Conservation (phyloP, 2,329 filamentous ascomycete species). For the Aureobasidium sp. region DNA sequence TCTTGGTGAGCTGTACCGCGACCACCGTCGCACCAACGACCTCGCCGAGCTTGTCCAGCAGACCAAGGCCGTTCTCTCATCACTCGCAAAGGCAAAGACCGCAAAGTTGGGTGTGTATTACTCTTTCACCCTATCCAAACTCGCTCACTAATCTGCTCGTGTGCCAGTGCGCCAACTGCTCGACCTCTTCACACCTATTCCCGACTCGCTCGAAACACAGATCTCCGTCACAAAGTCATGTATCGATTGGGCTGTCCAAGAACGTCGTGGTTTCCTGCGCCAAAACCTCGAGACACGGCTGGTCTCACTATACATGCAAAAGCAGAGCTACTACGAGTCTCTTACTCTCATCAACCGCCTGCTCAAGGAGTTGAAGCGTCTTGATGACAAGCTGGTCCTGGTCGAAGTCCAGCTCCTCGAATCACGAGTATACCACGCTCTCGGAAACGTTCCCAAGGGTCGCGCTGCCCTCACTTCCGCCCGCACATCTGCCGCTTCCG, state of each 20-base stretch:
- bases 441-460: constrained; percentile 93
- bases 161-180: constrained; percentile 82
- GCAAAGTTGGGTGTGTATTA: constrained; percentile 76
- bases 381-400: constrained; percentile 96
- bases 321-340: constrained; percentile 95
- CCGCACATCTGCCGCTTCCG: constrained; percentile 88
- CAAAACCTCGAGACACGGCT: constrained; percentile 97
- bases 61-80: constrained; percentile 84
- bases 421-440: constrained; percentile 92
- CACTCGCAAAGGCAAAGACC: constrained; percentile 98
- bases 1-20: constrained; percentile 85
- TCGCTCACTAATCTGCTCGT: constrained; percentile 14
- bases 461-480: constrained; percentile 91
- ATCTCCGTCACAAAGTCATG: constrained; percentile 95
- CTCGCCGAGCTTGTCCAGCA: constrained; percentile 85
- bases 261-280: constrained; percentile 90
- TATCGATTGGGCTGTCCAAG: constrained; percentile 97
- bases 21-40: constrained; percentile 75
- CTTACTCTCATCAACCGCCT: constrained; percentile 94
- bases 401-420: constrained; percentile 97
- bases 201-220: constrained; percentile 90
- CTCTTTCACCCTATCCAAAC: not conserved
- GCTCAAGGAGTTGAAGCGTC: constrained; percentile 90
- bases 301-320: constrained; percentile 90
- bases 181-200: constrained; percentile 89